Base-by-base conservation (phyloP, 192 early-diverging fungal species). In the Entophlyctis helioformis region DNA sequence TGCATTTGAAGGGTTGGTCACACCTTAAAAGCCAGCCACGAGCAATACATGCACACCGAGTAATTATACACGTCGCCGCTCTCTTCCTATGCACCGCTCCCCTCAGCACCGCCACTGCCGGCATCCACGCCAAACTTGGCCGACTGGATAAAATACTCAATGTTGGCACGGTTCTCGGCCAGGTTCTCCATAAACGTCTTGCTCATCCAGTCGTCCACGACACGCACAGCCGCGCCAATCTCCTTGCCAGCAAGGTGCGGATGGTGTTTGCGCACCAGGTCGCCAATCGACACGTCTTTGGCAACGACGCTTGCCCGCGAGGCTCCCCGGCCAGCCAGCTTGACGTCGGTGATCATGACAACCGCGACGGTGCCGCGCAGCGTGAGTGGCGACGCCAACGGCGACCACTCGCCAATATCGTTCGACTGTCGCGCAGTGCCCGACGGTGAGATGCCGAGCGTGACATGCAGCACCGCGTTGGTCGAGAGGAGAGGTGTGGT, bases 121-220 rank as follows among this genome's bases (percentile, higher is more conserved):
- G n/a, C n/a, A n/a, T n/a, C n/a, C n/a, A n/a, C n/a, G n/a, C n/a
- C n/a, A n/a, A n/a, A n/a, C n/a, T n/a, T n/a, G n/a, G n/a, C n/a
- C n/a, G n/a, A n/a, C 39, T 60, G 45, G 13, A 73, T 42, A 55
- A 49, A 63, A 11, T 40, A 48, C 59, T 69, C 71, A 48, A 73
- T 66, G 6, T 42, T 48, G 4, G 66, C 57, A n/a, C 34, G 10
- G 44, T 73, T 73, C 26, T 47, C 33, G 5, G 36, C 41, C 44
- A 44, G n/a, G 48, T 66, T 73, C 29, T 69, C 66, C 29, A 72
- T 56, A 44, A 60, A 60, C 3, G 49, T 54, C 43, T 68, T 69
- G 9, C n/a, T 57, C 66, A 73, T 73, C 71, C 65, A 68, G 42
- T 63, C 53, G 25, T 66, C 37, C 15, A 73, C 63, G 10, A 25